Evolutionary conservation across 306 rosid species (phyloP), one percentile per base, ranked within the genome.

Genomic region (Cucumis sativus): DNA sequence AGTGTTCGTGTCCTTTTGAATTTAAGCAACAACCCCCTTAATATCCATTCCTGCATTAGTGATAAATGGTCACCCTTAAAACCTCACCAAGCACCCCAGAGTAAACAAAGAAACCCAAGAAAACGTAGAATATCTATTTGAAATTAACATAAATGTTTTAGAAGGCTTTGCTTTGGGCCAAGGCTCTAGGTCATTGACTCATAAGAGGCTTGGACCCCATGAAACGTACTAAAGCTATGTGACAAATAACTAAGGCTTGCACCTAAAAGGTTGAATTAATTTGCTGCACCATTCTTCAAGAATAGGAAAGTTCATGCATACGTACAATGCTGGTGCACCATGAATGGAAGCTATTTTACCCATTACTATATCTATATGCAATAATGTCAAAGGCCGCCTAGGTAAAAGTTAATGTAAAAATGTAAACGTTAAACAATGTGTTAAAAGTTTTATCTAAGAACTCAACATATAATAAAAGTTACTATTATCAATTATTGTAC

Each of bases 1-100:
- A 54, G 99, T 96, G 90, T 69, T 85, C 87, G 84, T 88, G 91
- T 96, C 97, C 96, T 86, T 91, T 82, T 80, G 97, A 77, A 95
- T 92, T 87, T 95, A 98, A 71, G 99, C 98, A 77, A 88, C 99
- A 89, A 95, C 97, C 88, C 99, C 98, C 89, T 95, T 95, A 88
- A 92, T 92, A 92, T 95, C 99, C 98, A 92, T 95, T 84, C 99
- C 99, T 90, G 97, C 98, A 95, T 84, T 79, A 79, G 84, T 84
- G 94, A 84, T 74, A 84, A 86, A 85, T 75, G 80, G 79, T 80
- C 85, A 89, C 88, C 88, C 93, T 89, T 88, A 89, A 85, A 85
- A 83, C 80, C 90, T 80, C 68, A 68, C 85, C 83, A 21, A 76
- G 68, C 77, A 80, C 93, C 80, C 74, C 86, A 77, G 79, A 78